phyloP scores from a whole-genome alignment of 139 green algal species.

The Ettlia oleoabundans region DNA sequence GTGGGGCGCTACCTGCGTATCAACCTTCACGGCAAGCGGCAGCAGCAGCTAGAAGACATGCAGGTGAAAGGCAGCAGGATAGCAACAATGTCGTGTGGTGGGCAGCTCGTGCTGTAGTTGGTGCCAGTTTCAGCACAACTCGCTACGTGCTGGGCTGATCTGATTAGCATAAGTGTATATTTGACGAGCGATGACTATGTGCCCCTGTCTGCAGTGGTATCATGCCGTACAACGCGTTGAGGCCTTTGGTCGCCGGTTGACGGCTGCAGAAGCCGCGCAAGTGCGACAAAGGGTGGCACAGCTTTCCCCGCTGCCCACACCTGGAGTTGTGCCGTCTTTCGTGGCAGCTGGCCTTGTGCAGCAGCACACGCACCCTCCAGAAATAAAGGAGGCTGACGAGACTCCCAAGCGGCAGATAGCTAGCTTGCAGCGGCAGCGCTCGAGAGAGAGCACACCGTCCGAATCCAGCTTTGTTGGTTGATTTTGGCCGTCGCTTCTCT shows the following conservation, averaged over 20 bases:
- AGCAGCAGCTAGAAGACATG: slow-evolving; percentile 44
- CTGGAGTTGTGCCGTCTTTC: background rate
- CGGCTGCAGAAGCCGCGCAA: background rate
- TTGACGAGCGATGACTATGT: background rate
- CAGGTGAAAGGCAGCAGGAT: background rate
- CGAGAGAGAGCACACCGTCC: background rate
- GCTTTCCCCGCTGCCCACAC: background rate
- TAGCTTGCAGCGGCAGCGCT: background rate
- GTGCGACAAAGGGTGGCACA: background rate
- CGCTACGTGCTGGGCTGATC: too few species aligned
- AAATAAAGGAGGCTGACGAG: background rate
- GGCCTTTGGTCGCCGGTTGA: slow-evolving; percentile 8
- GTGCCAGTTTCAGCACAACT: too few species aligned
- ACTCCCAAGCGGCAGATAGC: background rate
- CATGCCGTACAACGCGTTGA: slow-evolving; percentile 13
- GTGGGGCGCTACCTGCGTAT: slow-evolving; percentile 33
- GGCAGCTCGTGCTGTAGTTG: background rate
- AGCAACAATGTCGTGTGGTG: background rate
- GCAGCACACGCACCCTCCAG: background rate
- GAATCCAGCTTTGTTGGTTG: background rate
- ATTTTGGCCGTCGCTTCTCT: too few species aligned
- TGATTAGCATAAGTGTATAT: too few species aligned
- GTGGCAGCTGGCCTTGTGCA: background rate
- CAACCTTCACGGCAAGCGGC: slow-evolving; percentile 31
- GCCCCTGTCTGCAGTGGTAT: slow-evolving; percentile 16